Evolutionary conservation across 1,139 yeast genomes (phyloP).

Genomic region (Sugiyamaella castrensis): DNA sequence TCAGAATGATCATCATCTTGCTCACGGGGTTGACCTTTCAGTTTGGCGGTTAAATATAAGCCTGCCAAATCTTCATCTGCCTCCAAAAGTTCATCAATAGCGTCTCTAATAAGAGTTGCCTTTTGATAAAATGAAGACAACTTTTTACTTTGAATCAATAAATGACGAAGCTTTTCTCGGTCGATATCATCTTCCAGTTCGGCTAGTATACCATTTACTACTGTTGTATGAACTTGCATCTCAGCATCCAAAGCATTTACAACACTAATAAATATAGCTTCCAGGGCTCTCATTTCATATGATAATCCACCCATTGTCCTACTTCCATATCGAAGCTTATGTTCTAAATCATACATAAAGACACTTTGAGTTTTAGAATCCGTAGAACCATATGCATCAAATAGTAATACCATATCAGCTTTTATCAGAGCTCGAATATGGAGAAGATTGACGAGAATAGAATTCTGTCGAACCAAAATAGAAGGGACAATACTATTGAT

Average conservation of each 20-base stretch:
- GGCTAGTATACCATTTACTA: slow-evolving; percentile 72
- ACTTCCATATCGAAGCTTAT: slow-evolving; percentile 56
- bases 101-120: slow-evolving; percentile 76
- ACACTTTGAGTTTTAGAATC: slow-evolving; percentile 66
- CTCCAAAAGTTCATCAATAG: slow-evolving; percentile 82
- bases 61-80: slow-evolving; percentile 89
- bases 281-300: slow-evolving; percentile 88
- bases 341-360: slow-evolving; percentile 82
- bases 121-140: slow-evolving; percentile 81
- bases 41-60: slow-evolving; percentile 66
- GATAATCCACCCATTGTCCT: slow-evolving; percentile 40
- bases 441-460: slow-evolving; percentile 74
- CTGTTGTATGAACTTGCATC: slow-evolving; percentile 66
- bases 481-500: slow-evolving; percentile 87
- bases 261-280: slow-evolving; percentile 80
- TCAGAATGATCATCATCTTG: slow-evolving; percentile 58
- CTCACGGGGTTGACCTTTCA: slow-evolving; percentile 33
- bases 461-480: slow-evolving; percentile 70
- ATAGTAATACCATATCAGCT: slow-evolving; percentile 74
- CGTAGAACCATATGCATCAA: slow-evolving; percentile 65
- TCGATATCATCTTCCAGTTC: slow-evolving; percentile 87
- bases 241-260: slow-evolving; percentile 83
- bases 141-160: slow-evolving; percentile 77
- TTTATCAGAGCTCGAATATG: slow-evolving; percentile 87
- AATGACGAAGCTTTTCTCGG: slow-evolving; percentile 71